Base-by-base conservation (phyloP, 2,329 filamentous ascomycete species). In the Neopestalotiopsis sp. region DNA sequence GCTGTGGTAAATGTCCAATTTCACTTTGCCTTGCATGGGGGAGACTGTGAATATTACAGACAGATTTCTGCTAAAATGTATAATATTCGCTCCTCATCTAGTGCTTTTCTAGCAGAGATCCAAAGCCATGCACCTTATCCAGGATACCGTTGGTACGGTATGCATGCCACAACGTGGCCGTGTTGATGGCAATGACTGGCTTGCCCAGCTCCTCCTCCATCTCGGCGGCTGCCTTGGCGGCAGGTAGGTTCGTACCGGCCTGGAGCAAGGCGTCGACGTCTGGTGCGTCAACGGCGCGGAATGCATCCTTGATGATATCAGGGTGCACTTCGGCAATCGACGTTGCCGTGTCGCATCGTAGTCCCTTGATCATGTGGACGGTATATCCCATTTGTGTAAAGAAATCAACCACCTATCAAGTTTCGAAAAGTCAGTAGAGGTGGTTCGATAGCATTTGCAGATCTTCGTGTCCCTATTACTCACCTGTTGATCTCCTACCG, bases 201-300 rank as follows among this genome's bases (percentile, higher is more conserved):
- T 76, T 75, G 10, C 73, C 74, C 17, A 76, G 65, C 65, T 76
- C 75, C 20, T 45, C 58, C 69, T 80, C 78, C 67, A 79, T 68
- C 65, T 77, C 74, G 17, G 73, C 75, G 6, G 74, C 76, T 9
- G 76, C 72, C 45, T 68, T 67, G 24, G 76, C 75, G 10, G 73
- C 76, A 9, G 78, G 74, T 71, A 77, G 74, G 70, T 80, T 79
- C 13, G 78, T 80, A 63, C 78, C 78, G 13, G 76, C 76, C 45
- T 77, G 74, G 64, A 79, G 70, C 56, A 79, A 73, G 28, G 76
- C 74, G 45, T 79, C 73, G 2, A 73, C 74, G 63, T 74, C 73
- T 12, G 71, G 69, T 4, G 68, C 71, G 70, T 76, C 71, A 13
- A 75, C 74, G 14, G 69, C 71, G 34, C 71, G 66, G 64, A 79